Base-by-base conservation (phyloP, 371 early-diverging fungal genomes). In the Apophysomyces elegans region DNA sequence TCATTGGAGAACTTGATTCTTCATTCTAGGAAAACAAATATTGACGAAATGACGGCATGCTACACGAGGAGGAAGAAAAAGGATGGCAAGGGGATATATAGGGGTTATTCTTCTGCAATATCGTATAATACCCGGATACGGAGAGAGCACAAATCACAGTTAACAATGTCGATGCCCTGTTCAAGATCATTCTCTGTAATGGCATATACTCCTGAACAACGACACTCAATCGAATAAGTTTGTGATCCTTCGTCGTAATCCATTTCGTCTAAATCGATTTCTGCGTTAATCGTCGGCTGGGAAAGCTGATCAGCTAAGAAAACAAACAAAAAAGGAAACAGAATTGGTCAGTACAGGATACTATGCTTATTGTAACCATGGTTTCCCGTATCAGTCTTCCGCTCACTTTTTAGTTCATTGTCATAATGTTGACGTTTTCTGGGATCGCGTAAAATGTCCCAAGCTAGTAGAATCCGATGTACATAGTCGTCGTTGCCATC, bases 181-280 rank as follows among this genome's bases (percentile, higher is more conserved):
- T 86, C 85, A 47, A 88, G 58, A 56, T 85, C 83, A 7, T 75
- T 70, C 62, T 88, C 88, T 2, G 79, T 78, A 14, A 88, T 79
- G 12, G 67, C 38, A 62, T 84, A 86, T 36, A 47, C 63, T 6
- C 86, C 85, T 8, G 86, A 79, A 67, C 88, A 88, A 13, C 88
- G 85, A 68, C 88, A 88, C 0, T 64, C 65, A 7, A 70, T 32
- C 9, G 67, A 62, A 63, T 73, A 88, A 0, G 70, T 67, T 0
- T 41, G 35, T 2, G 68, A 61, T 26, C 64, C 67, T 63, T 72
- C 75, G 36, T 69, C 65, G 46, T 78, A 80, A 16, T 75, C 77
- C 76, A 79, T 79, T 9, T 83, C 77, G 38, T 81, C 80, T 47
- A 84, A 41, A 67, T 81, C 80, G 2, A 81, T 70, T 35, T 84